Evolutionary conservation across 495 filamentous ascomycete species (phyloP).

Genomic region (Penicillium arizonense): DNA sequence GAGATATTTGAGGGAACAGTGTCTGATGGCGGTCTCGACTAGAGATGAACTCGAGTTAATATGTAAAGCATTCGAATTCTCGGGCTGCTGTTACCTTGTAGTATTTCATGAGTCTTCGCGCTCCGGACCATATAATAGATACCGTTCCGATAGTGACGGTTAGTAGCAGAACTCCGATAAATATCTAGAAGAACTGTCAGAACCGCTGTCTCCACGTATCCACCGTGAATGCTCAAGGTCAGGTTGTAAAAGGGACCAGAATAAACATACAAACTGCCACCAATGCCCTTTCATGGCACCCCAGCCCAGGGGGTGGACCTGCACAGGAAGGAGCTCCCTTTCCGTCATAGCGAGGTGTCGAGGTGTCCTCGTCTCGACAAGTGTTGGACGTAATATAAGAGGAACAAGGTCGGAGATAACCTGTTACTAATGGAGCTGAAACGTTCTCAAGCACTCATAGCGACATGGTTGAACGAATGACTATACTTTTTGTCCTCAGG

Average conservation of each 20-base stretch:
- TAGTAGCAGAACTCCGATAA: conserved; percentile 38
- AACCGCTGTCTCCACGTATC: neutral
- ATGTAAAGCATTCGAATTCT: neutral
- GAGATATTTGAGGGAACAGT: conserved; percentile 29
- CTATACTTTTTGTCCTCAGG: neutral
- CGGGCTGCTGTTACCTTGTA: conserved; percentile 29
- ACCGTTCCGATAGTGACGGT: conserved; percentile 29
- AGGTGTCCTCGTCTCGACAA: neutral
- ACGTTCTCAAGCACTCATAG: conserved; percentile 2
- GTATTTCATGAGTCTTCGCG: conserved; percentile 18
- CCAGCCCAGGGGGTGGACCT: conserved; percentile 33
- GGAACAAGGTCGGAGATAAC: neutral
- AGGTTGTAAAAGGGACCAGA: conserved; percentile 5
- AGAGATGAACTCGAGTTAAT: neutral
- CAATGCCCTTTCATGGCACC: conserved; percentile 34
- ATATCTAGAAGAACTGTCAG: conserved; percentile 28
- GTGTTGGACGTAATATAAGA: neutral
- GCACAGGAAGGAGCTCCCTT: conserved; percentile 25
- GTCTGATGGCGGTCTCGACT: conserved; percentile 29
- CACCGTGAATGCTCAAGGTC: neutral
- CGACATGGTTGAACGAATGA: conserved; percentile 6
- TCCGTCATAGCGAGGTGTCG: conserved; percentile 18
- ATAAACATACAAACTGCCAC: conserved; percentile 44
- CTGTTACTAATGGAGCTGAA: neutral
- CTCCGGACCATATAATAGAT: conserved; percentile 32